Evolutionary conservation across 257 asterid genomes (phyloP).

Genomic region (Plantago major): DNA sequence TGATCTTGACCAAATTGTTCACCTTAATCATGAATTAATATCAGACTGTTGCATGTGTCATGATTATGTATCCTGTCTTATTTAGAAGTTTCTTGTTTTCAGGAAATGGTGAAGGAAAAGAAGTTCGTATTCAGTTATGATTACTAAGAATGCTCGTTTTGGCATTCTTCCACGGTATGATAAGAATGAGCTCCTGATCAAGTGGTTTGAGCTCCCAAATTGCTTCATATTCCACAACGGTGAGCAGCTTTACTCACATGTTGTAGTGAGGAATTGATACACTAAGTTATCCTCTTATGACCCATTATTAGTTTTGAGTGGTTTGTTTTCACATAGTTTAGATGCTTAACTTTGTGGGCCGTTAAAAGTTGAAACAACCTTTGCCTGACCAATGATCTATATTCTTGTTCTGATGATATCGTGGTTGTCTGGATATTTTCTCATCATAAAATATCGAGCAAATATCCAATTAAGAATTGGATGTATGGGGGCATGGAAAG

Average conservation of each 20-base stretch:
- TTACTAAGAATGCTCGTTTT: constrained; percentile 82
- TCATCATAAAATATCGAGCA: no score
- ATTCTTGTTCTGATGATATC: background rate
- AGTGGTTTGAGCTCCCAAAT: constrained; percentile 97
- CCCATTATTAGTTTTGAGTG: background rate
- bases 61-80: constrained; percentile 8
- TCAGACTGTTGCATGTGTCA: background rate
- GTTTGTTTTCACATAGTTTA: background rate
- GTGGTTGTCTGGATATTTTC: background rate
- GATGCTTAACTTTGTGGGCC: background rate
- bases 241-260: constrained; percentile 32
- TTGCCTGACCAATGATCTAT: background rate
- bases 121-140: constrained; percentile 62
- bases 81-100: constrained; percentile 20
- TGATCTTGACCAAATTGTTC: no score
- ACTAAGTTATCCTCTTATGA: background rate
- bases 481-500: background rate
- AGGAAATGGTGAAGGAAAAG: constrained; percentile 95
- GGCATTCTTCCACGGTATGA: constrained; percentile 95
- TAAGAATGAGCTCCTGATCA: constrained; percentile 70
- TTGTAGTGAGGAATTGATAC: constrained; percentile 8
- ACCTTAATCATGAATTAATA: background rate
- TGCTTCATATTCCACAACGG: constrained; percentile 98
- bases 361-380: background rate
- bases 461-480: background rate